Evolutionary conservation across 192 early-diverging fungal species (phyloP).

Genomic region (Dispira simplex): DNA sequence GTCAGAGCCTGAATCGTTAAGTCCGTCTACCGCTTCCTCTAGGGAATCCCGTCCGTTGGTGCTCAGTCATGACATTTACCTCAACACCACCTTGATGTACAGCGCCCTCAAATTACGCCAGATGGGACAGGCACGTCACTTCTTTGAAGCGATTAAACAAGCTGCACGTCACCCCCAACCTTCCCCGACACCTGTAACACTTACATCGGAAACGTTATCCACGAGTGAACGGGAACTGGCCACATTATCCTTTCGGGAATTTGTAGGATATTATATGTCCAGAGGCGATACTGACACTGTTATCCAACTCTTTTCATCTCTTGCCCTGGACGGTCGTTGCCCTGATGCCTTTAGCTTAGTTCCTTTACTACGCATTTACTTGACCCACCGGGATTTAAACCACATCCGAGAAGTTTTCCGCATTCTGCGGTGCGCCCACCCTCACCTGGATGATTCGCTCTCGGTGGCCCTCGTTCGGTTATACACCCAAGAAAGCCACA

Average conservation of each 20-base stretch:
- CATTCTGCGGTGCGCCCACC: not conserved
- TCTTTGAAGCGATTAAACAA: not conserved
- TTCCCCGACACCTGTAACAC: not conserved
- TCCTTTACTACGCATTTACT: not conserved
- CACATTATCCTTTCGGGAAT: not conserved
- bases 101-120: not conserved
- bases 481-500: not conserved
- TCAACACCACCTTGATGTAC: not conserved
- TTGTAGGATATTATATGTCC: not conserved
- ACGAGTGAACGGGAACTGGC: not conserved
- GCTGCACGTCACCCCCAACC: not conserved
- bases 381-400: not conserved
- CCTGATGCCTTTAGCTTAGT: constrained; percentile 1
- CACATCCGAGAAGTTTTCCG: not conserved
- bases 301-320: not conserved
- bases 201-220: not conserved
- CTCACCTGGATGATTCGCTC: not conserved
- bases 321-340: not conserved
- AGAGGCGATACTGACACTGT: not conserved
- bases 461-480: constrained; percentile 2
- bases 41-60: not conserved
- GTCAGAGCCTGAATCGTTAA: not conserved
- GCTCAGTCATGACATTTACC: not conserved
- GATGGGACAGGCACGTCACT: not conserved
- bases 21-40: not conserved